Evolutionary conservation across 306 rosid genomes (phyloP).

Genomic region (Hylodesmum podocarpum): DNA sequence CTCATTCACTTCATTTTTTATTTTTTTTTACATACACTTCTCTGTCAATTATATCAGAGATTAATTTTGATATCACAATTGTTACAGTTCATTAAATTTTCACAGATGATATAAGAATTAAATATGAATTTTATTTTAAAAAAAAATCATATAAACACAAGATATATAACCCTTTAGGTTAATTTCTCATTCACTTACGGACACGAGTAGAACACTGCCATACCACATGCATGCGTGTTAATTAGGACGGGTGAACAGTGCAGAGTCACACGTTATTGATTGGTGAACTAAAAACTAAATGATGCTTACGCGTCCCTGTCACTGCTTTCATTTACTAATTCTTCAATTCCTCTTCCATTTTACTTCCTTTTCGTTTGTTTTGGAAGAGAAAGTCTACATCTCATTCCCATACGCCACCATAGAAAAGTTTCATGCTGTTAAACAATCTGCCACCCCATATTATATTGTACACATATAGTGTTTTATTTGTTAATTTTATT

Average conservation of each 20-base stretch:
- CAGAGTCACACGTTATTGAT: constrained; percentile 26
- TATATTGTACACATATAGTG: no score
- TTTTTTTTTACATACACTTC: no score
- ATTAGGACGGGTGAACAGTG: constrained; percentile 26
- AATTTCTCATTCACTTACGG: background rate
- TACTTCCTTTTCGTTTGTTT: background rate
- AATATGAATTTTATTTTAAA: no score
- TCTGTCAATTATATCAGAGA: no score
- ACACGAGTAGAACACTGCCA: background rate
- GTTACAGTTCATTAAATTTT: no score
- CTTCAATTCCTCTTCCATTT: background rate
- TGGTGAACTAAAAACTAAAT: constrained; percentile 33
- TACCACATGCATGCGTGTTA: constrained; percentile 32
- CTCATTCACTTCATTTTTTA: background rate
- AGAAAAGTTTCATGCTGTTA: background rate
- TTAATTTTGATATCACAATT: no score
- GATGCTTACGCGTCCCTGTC: background rate
- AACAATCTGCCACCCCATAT: background rate
- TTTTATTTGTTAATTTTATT: no score
- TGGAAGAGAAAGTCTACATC: background rate
- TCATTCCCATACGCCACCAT: background rate
- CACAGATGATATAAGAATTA: no score
- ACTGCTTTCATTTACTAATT: background rate
- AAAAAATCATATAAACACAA: no score
- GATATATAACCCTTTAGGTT: no score